Evolutionary conservation across 2,329 filamentous ascomycete genomes (phyloP).

Genomic region (Coniochaeta ligniaria): DNA sequence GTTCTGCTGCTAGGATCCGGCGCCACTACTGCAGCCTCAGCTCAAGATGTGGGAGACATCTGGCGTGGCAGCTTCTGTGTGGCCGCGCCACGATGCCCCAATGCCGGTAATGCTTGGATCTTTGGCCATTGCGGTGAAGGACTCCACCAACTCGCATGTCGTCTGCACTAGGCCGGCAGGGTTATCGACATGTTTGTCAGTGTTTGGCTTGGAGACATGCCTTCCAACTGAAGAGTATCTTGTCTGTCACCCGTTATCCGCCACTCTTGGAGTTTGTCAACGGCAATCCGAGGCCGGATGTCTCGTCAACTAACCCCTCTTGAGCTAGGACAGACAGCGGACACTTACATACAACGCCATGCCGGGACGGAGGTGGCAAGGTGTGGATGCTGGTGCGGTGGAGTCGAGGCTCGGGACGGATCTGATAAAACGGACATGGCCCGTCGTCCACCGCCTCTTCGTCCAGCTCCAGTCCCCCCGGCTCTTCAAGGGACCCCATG

Average conservation of each 20-base stretch:
- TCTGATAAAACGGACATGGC: background rate
- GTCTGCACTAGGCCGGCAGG: background rate
- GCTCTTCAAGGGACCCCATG: background rate
- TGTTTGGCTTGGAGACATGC: background rate
- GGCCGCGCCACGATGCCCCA: background rate
- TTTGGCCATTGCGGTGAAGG: background rate
- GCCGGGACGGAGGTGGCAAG: background rate
- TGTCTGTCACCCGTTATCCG: background rate
- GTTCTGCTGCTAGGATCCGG: background rate
- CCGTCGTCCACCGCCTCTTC: background rate
- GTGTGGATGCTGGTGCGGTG: background rate
- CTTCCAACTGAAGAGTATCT: background rate
- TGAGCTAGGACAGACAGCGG: background rate
- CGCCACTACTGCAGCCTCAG: background rate
- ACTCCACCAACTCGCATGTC: background rate
- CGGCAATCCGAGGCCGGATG: background rate
- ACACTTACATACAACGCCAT: background rate
- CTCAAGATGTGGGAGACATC: background rate
- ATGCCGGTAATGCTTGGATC: background rate
- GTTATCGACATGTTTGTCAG: background rate
- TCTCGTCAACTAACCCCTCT: background rate
- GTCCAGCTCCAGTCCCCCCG: background rate
- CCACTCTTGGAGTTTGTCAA: background rate
- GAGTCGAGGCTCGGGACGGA: background rate
- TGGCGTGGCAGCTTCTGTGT: background rate